A percentile compares a stretch with the other conserved stretches of the same genome.
phyloP scores from a whole-genome alignment of 2,329 filamentous ascomycete species.

The Penicillium nordicum region DNA sequence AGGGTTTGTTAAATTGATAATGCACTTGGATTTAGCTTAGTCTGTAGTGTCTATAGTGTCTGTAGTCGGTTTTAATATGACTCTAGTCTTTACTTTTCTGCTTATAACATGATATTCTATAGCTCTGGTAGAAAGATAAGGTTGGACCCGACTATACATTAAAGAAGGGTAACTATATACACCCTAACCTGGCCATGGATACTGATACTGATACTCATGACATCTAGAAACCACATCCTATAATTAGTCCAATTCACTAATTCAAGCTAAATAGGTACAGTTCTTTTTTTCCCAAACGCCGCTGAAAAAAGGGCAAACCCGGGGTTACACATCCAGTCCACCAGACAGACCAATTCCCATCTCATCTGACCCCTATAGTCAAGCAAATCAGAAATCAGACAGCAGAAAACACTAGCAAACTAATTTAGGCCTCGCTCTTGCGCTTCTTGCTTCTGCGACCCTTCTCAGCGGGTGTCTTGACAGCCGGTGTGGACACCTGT shows the following conservation, averaged over 20 bases:
- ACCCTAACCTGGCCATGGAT: background rate
- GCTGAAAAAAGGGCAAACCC: background rate
- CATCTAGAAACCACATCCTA: background rate
- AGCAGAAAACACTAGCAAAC: constrained; percentile 17
- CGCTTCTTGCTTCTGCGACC: constrained; percentile 47
- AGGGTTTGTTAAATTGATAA: constrained; percentile 13
- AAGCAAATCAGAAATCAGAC: constrained; percentile 11
- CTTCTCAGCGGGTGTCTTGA: constrained; percentile 31
- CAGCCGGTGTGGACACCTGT: constrained; percentile 14
- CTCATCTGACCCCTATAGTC: background rate
- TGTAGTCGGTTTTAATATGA: background rate
- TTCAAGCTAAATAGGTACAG: background rate
- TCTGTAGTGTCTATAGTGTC: background rate
- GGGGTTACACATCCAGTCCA: constrained; percentile 8
- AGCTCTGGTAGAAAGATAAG: background rate
- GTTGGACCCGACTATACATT: background rate
- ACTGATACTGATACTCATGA: background rate
- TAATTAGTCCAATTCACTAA: background rate
- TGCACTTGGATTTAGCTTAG: background rate
- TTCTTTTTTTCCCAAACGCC: constrained; percentile 9
- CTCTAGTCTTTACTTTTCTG: background rate
- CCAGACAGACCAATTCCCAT: background rate
- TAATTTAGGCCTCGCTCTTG: constrained; percentile 41
- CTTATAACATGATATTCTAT: background rate
- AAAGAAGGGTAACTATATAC: background rate